phyloP scores from a whole-genome alignment of 2,329 filamentous ascomycete species.

The Lachnellula subtilissima region DNA sequence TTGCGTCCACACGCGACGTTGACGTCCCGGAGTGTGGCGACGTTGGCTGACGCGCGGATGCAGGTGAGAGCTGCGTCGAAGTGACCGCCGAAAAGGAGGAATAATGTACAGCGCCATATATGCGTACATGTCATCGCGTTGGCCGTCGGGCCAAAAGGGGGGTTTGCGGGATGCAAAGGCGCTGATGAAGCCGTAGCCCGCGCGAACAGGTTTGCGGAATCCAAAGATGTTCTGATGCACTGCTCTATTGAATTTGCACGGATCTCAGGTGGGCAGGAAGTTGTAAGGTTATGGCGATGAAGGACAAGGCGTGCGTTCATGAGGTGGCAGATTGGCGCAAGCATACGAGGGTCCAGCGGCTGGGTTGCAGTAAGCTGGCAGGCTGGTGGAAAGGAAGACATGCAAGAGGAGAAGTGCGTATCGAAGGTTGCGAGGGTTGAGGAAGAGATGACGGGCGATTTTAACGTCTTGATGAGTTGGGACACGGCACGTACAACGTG shows the following conservation, averaged over 20 bases:
- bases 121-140: conserved; percentile 76
- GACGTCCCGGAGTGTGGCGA: conserved; percentile 67
- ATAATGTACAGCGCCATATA: conserved; percentile 79
- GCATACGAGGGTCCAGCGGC: conserved; percentile 65
- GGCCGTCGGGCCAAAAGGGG: conserved; percentile 36
- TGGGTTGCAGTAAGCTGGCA: conserved; percentile 64
- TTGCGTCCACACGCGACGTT: conserved; percentile 77
- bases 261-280: conserved; percentile 60
- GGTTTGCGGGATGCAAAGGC: conserved; percentile 27
- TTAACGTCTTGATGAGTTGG: conserved; percentile 65
- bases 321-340: conserved; percentile 72
- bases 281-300: conserved; percentile 82
- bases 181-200: conserved; percentile 51
- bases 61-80: conserved; percentile 69
- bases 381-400: conserved; percentile 68
- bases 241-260: conserved; percentile 70
- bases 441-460: conserved; percentile 59
- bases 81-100: conserved; percentile 71
- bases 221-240: conserved; percentile 68
- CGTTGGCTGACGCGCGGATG: conserved; percentile 63
- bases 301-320: conserved; percentile 80
- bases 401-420: conserved; percentile 69
- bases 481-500: conserved; percentile 76
- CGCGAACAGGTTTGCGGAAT: conserved; percentile 72
- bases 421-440: conserved; percentile 75